Evolutionary conservation across 225 moss, liverwort and hornwort genomes (phyloP), one percentile per base, ranked within the genome.

Genomic region (Neckera pumila): DNA sequence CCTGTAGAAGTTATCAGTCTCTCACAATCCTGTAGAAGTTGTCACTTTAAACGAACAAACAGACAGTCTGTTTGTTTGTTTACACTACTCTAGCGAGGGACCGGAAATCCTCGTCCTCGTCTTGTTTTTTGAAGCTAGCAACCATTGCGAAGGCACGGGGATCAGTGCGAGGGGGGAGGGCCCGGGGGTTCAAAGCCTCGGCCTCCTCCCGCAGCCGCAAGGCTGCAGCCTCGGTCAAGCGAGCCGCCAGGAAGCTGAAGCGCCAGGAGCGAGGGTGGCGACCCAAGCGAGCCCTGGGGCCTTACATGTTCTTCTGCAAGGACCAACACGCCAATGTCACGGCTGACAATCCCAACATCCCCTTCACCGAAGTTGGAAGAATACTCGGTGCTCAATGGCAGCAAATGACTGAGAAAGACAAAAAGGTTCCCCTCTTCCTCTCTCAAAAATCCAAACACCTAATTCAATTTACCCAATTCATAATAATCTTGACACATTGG

Each of bases 261-360:
- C 89, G 89, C 65, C 89, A 71, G 67, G 86, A 81, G 40, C 90
- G 86, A 33, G 84, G 60, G 25, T 89, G 90, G 90, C 95, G 94
- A 11, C 97, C 97, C 17, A 98, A 98, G 84, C 92, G 92, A 51
- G 98, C 98, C 7, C 38, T 96, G 27, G 92, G 94, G 28, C 81
- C 96, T 13, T 98, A 96, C 92, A 97, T 98, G 95, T 98, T 94
- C 82, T 98, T 94, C 81, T 95, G 96, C 82, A 98, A 96, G 80
- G 92, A 95, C 23, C 96, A 95, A 57, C 86, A 97, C 59, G 93
- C 92, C 63, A 92, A 95, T 16, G 89, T 96, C 85, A 94, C 91
- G 6, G 90, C 90, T 4, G 91, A 95, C 66, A 96, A 98, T 74
- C 96, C 96, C 62, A 92, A 89, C 89, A 90, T 95, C 54, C 87